phyloP scores from a whole-genome alignment of 1,284 basidiomycete species.

The Cryptococcus sp. region DNA sequence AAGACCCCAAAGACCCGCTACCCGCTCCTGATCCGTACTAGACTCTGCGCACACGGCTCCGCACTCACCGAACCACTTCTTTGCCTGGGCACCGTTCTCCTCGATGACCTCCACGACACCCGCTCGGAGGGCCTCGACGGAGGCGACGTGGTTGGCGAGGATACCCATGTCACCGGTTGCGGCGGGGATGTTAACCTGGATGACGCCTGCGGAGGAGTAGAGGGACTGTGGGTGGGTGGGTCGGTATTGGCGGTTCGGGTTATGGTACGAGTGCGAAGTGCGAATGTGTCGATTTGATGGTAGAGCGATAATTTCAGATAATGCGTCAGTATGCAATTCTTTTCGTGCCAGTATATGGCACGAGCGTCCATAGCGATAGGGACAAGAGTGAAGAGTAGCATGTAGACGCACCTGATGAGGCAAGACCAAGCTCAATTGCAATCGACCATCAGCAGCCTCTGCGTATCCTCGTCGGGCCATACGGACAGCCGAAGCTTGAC shows the following conservation, averaged over 20 bases:
- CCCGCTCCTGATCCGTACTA: neutral
- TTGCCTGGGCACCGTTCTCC: conserved; percentile 65
- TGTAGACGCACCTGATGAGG: conserved; percentile 79
- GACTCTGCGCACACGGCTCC: too few relatives aligned
- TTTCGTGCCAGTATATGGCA: too few relatives aligned
- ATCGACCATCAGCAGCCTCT: conserved; percentile 63
- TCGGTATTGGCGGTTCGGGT: neutral
- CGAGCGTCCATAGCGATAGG: too few relatives aligned
- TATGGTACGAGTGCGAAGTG: neutral
- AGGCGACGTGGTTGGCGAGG: conserved; percentile 92
- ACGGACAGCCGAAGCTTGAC: conserved; percentile 36
- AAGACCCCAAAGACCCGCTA: neutral
- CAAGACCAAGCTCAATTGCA: conserved; percentile 86
- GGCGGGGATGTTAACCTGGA: conserved; percentile 90
- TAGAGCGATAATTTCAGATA: too few relatives aligned
- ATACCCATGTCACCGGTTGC: conserved; percentile 98
- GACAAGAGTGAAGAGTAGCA: too few relatives aligned
- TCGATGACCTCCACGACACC: conserved; percentile 93
- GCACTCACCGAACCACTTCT: conserved; percentile 90
- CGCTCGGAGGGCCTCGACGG: conserved; percentile 87
- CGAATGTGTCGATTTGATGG: neutral
- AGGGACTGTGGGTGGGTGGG: conserved; percentile 63
- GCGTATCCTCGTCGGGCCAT: conserved; percentile 79
- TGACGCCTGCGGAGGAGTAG: conserved; percentile 81
- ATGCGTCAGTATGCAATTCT: too few relatives aligned